These are phyloP conservation scores for Peronospora farinosa DNA, from an alignment of 352 stramenopile species.

Conservation along the genomic window DNA sequence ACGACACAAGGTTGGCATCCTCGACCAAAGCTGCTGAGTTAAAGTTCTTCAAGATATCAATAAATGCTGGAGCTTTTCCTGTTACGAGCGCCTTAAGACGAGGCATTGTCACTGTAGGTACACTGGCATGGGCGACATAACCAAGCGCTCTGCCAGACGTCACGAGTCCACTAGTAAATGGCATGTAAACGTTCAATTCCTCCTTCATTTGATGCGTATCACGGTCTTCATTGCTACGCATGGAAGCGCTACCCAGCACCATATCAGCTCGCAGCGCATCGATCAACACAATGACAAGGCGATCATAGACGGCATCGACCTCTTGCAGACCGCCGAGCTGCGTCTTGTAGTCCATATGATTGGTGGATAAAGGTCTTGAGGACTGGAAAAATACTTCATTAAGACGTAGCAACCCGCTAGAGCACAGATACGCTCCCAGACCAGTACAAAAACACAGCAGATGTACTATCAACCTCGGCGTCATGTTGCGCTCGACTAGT, in stretches of 20 bases:
- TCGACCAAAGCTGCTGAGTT: conserved; percentile 71
- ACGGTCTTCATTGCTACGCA: conserved; percentile 21
- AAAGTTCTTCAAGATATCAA: conserved; percentile 89
- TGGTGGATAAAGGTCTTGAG: not conserved
- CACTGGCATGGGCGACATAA: conserved; percentile 74
- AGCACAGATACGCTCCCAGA: conserved; percentile 41
- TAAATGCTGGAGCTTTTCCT: conserved; percentile 80
- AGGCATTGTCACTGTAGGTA: conserved; percentile 87
- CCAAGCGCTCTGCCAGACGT: conserved; percentile 42
- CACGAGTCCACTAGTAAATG: conserved; percentile 51
- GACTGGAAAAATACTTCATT: conserved; percentile 47
- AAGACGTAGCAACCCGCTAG: conserved; percentile 50
- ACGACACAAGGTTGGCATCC: conserved; percentile 65
- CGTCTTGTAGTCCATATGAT: conserved; percentile 4
- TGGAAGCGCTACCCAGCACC: conserved; percentile 60
- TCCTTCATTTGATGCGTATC: conserved; percentile 3
- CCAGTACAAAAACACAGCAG: conserved; percentile 38
- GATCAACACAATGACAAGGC: conserved; percentile 82
- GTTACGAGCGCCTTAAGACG: conserved; percentile 83
- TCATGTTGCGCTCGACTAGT: conserved; percentile 6
- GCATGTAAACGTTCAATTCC: conserved; percentile 67
- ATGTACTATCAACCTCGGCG: conserved; percentile 14
- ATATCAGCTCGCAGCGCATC: conserved; percentile 85
- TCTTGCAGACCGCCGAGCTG: conserved; percentile 3
- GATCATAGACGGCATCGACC: conserved; percentile 42